Conservation (phyloP, 176 grass and related monocot genomes). For the Guadua angustifolia region DNA sequence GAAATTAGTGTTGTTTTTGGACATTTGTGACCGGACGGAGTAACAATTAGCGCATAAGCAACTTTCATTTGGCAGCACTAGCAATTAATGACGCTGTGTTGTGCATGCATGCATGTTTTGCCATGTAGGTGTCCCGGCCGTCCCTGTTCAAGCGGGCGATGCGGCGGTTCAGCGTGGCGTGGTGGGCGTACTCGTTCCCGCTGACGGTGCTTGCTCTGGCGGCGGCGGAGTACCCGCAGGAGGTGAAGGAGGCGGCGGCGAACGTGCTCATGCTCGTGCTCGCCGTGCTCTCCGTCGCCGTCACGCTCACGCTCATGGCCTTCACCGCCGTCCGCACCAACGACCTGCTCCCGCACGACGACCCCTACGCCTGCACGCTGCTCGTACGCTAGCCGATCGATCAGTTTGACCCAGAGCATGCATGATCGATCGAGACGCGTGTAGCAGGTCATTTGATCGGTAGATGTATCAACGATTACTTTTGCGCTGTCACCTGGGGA, state of each 20-base stretch:
- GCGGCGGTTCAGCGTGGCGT: conserved; percentile 80
- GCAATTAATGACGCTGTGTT: not conserved
- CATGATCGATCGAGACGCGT: too few relatives aligned
- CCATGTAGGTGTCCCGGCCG: conserved; percentile 64
- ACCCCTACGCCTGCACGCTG: conserved; percentile 50
- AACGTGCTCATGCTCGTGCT: conserved; percentile 74
- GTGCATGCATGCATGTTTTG: not conserved
- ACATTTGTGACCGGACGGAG: too few relatives aligned
- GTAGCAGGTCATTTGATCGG: not conserved
- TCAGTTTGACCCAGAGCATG: too few relatives aligned
- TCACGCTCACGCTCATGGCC: conserved; percentile 71
- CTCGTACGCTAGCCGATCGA: not conserved
- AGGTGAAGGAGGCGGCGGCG: conserved; percentile 52
- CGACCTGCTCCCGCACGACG: conserved; percentile 72
- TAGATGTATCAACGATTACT: too few relatives aligned
- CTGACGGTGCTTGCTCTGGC: conserved; percentile 70
- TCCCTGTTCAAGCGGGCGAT: conserved; percentile 70
- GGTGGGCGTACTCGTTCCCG: conserved; percentile 97
- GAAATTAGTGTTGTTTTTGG: too few relatives aligned
- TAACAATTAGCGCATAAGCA: not conserved
- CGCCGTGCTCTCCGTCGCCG: conserved; percentile 64
- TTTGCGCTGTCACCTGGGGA: too few relatives aligned
- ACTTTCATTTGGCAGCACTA: not conserved
- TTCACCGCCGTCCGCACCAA: conserved; percentile 68
- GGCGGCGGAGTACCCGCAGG: conserved; percentile 69